These are phyloP conservation scores for Colletotrichum sp. DNA, from an alignment of 2,329 filamentous ascomycete species.

Conservation along the genomic window DNA sequence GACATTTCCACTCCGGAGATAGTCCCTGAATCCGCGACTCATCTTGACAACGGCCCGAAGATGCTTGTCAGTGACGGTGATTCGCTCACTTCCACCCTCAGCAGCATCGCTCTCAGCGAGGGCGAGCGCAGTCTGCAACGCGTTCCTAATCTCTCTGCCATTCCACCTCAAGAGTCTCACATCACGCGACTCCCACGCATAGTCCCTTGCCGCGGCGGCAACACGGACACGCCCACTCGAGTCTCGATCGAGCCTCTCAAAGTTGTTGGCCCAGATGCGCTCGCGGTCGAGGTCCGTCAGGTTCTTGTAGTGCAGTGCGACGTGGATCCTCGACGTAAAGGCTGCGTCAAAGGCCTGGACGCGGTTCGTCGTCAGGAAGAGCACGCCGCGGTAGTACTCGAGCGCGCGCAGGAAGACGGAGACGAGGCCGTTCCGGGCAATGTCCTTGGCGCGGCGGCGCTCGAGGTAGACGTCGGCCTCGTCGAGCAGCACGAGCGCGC, in stretches of 20 bases:
- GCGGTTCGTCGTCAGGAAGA: conserved; percentile 57
- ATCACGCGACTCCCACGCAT: conserved; percentile 24
- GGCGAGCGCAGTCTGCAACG: conserved; percentile 37
- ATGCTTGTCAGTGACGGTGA: conserved; percentile 25
- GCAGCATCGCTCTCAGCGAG: conserved; percentile 29
- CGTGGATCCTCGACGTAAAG: conserved; percentile 34
- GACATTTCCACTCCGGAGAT: conserved; percentile 29
- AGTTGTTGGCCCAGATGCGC: conserved; percentile 32
- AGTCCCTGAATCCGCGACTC: conserved; percentile 26
- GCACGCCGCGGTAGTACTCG: conserved; percentile 55
- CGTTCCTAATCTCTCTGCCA: conserved; percentile 37
- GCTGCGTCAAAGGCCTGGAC: conserved; percentile 40
- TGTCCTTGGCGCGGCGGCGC: conserved; percentile 47
- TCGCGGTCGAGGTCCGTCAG: conserved; percentile 30
- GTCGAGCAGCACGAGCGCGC: conserved; percentile 59
- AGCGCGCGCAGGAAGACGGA: conserved; percentile 55
- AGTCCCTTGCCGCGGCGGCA: conserved; percentile 23
- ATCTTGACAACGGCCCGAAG: conserved; percentile 25
- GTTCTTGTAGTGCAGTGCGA: conserved; percentile 32
- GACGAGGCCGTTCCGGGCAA: conserved; percentile 52
- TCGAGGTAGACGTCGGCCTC: conserved; percentile 67
- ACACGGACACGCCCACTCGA: conserved; percentile 27
- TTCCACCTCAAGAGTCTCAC: conserved; percentile 26
- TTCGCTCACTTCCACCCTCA: conserved; percentile 15
- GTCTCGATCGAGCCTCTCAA: conserved; percentile 30